phyloP scores from a whole-genome alignment of 2,329 filamentous ascomycete genomes.

The Fusarium sp. region DNA sequence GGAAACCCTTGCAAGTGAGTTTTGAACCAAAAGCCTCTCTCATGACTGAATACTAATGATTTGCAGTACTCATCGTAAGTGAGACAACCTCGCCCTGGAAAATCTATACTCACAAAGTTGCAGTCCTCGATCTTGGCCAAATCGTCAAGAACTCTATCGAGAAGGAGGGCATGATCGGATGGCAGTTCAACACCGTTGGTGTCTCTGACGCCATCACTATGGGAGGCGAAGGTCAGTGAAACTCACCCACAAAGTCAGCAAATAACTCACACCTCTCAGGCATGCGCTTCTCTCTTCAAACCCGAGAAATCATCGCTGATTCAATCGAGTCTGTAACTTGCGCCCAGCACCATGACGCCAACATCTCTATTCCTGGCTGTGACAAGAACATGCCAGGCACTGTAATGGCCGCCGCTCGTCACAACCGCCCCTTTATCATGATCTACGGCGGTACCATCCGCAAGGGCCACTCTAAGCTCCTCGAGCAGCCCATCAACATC shows the following conservation, averaged over 20 bases:
- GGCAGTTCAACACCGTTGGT: conserved; percentile 94
- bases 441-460: conserved; percentile 93
- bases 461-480: conserved; percentile 82
- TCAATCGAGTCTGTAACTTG: conserved; percentile 93
- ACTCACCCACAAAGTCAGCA: background rate
- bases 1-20: conserved; percentile 94
- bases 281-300: conserved; percentile 93
- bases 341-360: conserved; percentile 92
- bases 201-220: conserved; percentile 94
- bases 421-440: conserved; percentile 94
- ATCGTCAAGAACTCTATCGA: conserved; percentile 85
- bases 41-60: conserved; percentile 13
- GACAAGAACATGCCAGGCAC: conserved; percentile 99
- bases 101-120: conserved; percentile 38
- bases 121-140: conserved; percentile 86
- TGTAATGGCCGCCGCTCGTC: conserved; percentile 88
- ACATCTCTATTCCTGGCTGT: conserved; percentile 91
- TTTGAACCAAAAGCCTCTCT: background rate
- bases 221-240: conserved; percentile 80
- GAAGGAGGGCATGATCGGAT: conserved; percentile 88
- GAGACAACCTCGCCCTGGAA: background rate
- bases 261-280: conserved; percentile 58
- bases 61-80: conserved; percentile 55
- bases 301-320: conserved; percentile 91
- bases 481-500: conserved; percentile 86